Evolutionary conservation across 331 rosid genomes (phyloP).

Genomic region (Quercus lobata): DNA sequence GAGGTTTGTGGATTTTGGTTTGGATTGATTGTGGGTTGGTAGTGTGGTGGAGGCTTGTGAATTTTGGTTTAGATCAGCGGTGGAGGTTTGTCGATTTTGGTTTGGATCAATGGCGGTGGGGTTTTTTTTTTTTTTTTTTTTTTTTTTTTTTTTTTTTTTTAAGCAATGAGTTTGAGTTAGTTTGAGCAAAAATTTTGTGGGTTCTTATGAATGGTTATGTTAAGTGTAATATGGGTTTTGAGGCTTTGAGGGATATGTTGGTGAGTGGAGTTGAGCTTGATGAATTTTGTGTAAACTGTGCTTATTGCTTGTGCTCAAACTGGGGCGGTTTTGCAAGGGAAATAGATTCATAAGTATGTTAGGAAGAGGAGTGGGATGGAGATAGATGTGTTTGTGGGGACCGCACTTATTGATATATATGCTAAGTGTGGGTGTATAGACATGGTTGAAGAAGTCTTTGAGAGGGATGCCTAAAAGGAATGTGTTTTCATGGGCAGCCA

Average conservation of each 20-base stretch:
- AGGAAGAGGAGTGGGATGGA: too few relatives aligned
- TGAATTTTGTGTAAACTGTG: slow-evolving; percentile 31
- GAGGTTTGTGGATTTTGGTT: too few relatives aligned
- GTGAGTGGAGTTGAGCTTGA: slow-evolving; percentile 9
- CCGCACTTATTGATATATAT: slow-evolving; percentile 40
- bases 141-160: too few relatives aligned
- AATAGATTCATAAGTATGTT: too few relatives aligned
- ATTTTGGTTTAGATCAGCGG: too few relatives aligned
- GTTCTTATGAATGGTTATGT: slow-evolving; percentile 37
- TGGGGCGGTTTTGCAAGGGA: slow-evolving; percentile 28
- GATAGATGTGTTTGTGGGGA: slow-evolving; percentile 15
- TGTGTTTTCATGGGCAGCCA: slow-evolving; percentile 38
- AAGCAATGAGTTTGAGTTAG: too few relatives aligned
- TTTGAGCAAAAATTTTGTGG: too few relatives aligned
- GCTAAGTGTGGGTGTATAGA: slow-evolving; percentile 38
- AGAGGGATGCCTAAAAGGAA: not conserved
- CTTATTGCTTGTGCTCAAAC: slow-evolving; percentile 28
- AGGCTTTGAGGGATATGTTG: slow-evolving; percentile 25
- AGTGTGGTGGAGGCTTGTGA: too few relatives aligned
- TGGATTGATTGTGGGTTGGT: too few relatives aligned
- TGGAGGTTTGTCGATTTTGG: too few relatives aligned
- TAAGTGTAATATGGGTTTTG: slow-evolving; percentile 20
- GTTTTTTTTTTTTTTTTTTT: too few relatives aligned
- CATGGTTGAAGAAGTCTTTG: slow-evolving; percentile 32
- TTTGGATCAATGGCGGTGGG: too few relatives aligned